phyloP scores from a whole-genome alignment of 345 rosid species.

The Euclidium syriacum region DNA sequence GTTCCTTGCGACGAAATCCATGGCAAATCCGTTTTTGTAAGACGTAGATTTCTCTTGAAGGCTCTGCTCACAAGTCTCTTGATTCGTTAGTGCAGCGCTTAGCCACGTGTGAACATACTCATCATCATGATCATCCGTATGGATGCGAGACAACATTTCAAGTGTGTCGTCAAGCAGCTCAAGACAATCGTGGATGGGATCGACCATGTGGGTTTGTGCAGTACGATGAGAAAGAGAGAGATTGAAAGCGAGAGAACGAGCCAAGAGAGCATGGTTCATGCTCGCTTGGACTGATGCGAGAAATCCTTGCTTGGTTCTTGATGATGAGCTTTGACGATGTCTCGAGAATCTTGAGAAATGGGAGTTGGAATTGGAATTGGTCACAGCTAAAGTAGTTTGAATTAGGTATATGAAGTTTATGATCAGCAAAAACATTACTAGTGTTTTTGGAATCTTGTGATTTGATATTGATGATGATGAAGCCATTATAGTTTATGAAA shows the following conservation, averaged over 20 bases:
- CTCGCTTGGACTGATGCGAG: slow-evolving; percentile 32
- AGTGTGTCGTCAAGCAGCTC: slow-evolving; percentile 50
- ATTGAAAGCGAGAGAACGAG: slow-evolving; percentile 30
- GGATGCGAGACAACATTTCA: slow-evolving; percentile 36
- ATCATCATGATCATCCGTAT: background rate
- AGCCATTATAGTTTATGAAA: slow-evolving; percentile 18
- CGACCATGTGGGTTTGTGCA: background rate
- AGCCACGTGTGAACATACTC: slow-evolving; percentile 52
- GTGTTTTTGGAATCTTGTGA: background rate
- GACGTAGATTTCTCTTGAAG: slow-evolving; percentile 24
- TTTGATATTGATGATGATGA: slow-evolving; percentile 18
- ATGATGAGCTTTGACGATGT: slow-evolving; percentile 11
- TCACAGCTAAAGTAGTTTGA: slow-evolving; percentile 10
- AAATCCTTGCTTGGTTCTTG: slow-evolving; percentile 30
- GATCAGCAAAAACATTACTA: background rate
- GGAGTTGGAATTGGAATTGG: slow-evolving; percentile 19
- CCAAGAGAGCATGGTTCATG: slow-evolving; percentile 32
- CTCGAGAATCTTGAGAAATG: slow-evolving; percentile 44
- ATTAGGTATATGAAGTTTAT: slow-evolving; percentile 1
- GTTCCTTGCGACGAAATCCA: slow-evolving; percentile 30
- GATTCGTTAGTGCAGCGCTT: slow-evolving; percentile 51
- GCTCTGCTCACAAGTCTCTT: slow-evolving; percentile 46
- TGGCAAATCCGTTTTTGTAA: background rate
- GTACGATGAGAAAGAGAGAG: slow-evolving; percentile 20
- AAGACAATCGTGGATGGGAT: slow-evolving; percentile 37